Evolutionary conservation across 176 grass and related monocot genomes (phyloP).

Genomic region (Hordeum marinum): DNA sequence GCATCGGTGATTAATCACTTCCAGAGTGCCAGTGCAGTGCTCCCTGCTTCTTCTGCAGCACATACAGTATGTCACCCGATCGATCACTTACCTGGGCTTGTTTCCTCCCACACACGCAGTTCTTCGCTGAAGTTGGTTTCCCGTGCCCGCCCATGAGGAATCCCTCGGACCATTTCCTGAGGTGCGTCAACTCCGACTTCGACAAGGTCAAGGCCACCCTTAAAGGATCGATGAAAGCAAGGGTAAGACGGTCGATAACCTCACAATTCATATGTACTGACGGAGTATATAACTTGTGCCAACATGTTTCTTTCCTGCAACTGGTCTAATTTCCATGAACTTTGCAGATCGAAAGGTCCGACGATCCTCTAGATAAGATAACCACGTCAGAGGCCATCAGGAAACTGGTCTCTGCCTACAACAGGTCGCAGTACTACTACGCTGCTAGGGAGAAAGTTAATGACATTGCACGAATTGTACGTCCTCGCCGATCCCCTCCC

Average conservation of each 20-base stretch:
- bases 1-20: neutral
- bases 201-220: slow-evolving; percentile 99
- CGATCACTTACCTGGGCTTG: neutral
- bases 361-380: slow-evolving; percentile 84
- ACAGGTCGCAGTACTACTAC: slow-evolving; percentile 66
- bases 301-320: neutral
- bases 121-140: slow-evolving; percentile 85
- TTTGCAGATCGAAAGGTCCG: slow-evolving; percentile 53
- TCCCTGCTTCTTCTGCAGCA: neutral
- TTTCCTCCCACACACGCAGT: slow-evolving; percentile 35
- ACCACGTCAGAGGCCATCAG: slow-evolving; percentile 83
- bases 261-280: neutral
- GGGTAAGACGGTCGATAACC: slow-evolving; percentile 45
- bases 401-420: slow-evolving; percentile 58
- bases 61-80: neutral
- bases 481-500: slow-evolving; percentile 6
- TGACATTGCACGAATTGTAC: slow-evolving; percentile 81
- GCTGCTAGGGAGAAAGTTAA: slow-evolving; percentile 76
- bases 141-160: slow-evolving; percentile 84
- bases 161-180: slow-evolving; percentile 95
- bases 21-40: neutral
- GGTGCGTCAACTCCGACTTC: slow-evolving; percentile 94
- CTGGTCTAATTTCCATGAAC: slow-evolving; percentile 27
- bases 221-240: slow-evolving; percentile 85
- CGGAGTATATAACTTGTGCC: neutral